Conservation (phyloP, 257 asterid species). For the Solanum sitiens region DNA sequence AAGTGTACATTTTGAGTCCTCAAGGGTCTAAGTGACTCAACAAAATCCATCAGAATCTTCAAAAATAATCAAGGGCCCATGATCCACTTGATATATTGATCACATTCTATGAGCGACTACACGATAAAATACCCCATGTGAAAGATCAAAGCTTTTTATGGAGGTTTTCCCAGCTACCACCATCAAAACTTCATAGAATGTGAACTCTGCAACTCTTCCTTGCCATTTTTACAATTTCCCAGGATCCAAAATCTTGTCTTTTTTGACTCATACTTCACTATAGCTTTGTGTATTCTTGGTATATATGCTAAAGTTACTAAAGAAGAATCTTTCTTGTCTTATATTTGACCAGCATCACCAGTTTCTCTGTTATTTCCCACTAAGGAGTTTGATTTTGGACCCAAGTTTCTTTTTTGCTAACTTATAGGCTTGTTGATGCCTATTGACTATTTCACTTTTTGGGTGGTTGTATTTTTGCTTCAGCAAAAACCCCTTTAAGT, state of each 20-base stretch:
- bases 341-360: background rate
- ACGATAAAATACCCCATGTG: background rate
- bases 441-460: conserved; percentile 19
- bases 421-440: background rate
- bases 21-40: background rate
- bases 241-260: background rate
- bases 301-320: background rate
- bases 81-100: background rate
- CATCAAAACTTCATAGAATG: background rate
- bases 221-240: background rate
- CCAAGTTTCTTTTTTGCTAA: background rate
- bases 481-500: background rate
- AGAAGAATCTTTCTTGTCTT: background rate
- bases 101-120: background rate
- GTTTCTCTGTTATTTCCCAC: background rate
- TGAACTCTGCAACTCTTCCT: conserved; percentile 2
- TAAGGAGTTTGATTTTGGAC: background rate
- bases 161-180: background rate
- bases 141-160: background rate
- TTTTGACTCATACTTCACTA: background rate
- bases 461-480: conserved; percentile 1
- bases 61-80: background rate
- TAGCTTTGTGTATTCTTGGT: background rate
- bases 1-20: background rate
- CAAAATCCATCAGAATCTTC: background rate